Percentiles rank a stretch among this genome's conserved stretches.
Conservation (phyloP, 495 filamentous ascomycete species). For the Penicillium paxilli region DNA sequence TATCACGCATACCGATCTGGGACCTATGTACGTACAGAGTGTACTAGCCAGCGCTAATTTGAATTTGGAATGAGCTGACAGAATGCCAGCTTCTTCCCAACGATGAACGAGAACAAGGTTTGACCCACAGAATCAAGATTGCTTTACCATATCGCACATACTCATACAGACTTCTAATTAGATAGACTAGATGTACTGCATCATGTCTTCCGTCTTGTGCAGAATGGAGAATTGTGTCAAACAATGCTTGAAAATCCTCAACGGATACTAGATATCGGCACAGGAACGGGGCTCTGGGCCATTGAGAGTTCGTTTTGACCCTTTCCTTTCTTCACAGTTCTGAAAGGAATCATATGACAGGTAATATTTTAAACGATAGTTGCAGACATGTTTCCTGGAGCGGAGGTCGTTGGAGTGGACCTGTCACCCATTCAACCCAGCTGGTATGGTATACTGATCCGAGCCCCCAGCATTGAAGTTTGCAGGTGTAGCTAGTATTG, state of each 20-base stretch:
- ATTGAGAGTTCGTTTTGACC: conserved; percentile 32
- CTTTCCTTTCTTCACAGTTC: neutral
- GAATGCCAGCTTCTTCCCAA: conserved; percentile 23
- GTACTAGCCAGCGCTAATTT: neutral
- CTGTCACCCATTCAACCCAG: conserved; percentile 53
- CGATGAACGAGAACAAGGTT: conserved; percentile 27
- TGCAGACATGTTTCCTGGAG: conserved; percentile 16
- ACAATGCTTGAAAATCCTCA: conserved; percentile 32
- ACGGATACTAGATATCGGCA: conserved; percentile 48
- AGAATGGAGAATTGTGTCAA: conserved; percentile 12
- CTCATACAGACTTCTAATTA: no score
- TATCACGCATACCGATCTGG: conserved; percentile 26
- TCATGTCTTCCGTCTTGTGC: conserved; percentile 17
- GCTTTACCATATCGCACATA: no score
- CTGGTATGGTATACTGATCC: no score
- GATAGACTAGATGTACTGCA: conserved; percentile 21
- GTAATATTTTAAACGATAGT: neutral
- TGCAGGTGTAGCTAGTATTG: no score
- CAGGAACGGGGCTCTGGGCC: conserved; percentile 55
- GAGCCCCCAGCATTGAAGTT: no score
- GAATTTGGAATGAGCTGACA: neutral
- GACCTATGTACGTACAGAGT: conserved; percentile 14
- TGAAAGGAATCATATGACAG: neutral
- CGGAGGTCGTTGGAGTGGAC: conserved; percentile 41
- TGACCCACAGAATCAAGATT: no score